Percentiles rank a stretch among this genome's conserved stretches.
These are phyloP conservation scores for Heliocybe sulcata DNA, from an alignment of 1,284 basidiomycete species.

Conservation along the genomic window DNA sequence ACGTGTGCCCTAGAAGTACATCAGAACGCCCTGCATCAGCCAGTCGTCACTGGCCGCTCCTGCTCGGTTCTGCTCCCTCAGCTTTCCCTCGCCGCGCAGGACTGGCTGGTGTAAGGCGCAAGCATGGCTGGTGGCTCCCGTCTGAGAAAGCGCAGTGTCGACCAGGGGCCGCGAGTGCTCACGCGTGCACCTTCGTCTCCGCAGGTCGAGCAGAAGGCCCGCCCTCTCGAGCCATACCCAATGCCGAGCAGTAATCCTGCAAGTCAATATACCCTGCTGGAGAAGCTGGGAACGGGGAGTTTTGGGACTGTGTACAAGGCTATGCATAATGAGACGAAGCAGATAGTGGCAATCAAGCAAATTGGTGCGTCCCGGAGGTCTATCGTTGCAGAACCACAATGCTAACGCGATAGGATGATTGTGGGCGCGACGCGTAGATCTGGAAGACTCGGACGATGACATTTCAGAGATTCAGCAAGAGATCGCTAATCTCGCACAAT, in stretches of 20 bases:
- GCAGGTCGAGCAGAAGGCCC: conserved; percentile 28
- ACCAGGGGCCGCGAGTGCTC: conserved; percentile 31
- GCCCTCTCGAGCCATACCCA: conserved; percentile 54
- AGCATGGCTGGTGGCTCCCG: conserved; percentile 19
- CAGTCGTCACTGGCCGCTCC: not conserved
- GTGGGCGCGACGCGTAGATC: conserved; percentile 35
- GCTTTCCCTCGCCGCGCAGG: not conserved
- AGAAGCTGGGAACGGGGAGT: conserved; percentile 96
- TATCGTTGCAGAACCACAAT: not conserved
- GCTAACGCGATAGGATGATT: not conserved
- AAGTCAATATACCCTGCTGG: conserved; percentile 86
- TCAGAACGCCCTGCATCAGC: conserved; percentile 1
- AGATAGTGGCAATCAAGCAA: conserved; percentile 97
- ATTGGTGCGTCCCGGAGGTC: conserved; percentile 57
- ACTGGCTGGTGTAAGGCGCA: conserved; percentile 2
- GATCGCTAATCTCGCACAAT: conserved; percentile 92
- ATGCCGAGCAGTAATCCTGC: conserved; percentile 73
- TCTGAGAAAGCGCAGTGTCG: conserved; percentile 20
- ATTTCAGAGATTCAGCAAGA: conserved; percentile 98
- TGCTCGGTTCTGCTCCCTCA: not conserved
- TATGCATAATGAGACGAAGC: conserved; percentile 87
- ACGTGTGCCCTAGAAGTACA: conserved; percentile 3
- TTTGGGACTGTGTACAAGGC: conserved; percentile 98
- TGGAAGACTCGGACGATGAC: conserved; percentile 90
- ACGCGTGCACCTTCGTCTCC: conserved; percentile 43